Conservation (phyloP, 176 grass and related monocot genomes). For the Pontederia paniculata region DNA sequence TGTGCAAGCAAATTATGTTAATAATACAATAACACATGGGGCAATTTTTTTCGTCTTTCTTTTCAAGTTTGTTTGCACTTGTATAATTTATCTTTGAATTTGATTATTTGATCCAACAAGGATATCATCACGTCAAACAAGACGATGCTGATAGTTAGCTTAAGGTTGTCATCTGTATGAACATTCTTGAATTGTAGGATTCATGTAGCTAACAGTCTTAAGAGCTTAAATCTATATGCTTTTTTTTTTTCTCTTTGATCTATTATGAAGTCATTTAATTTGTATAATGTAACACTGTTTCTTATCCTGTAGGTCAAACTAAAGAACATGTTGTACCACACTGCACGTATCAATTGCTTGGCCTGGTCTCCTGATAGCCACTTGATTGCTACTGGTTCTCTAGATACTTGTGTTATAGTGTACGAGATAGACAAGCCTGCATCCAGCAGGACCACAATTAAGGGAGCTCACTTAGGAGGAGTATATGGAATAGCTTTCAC, state of each 20-base stretch:
- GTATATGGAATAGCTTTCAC: constrained; percentile 74
- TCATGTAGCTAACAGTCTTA: too few species aligned
- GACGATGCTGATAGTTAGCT: too few species aligned
- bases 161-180: too few species aligned
- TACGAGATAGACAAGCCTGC: constrained; percentile 80
- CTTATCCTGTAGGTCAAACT: constrained; percentile 49
- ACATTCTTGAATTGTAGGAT: too few species aligned
- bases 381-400: constrained; percentile 74
- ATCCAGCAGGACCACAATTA: constrained; percentile 60
- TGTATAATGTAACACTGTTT: too few species aligned
- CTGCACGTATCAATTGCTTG: constrained; percentile 75
- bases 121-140: too few species aligned
- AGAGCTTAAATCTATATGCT: not conserved
- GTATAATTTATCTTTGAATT: too few species aligned
- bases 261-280: not conserved
- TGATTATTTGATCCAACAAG: too few species aligned
- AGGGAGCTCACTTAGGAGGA: constrained; percentile 92
- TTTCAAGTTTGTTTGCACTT: too few species aligned
- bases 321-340: constrained; percentile 97
- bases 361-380: constrained; percentile 83
- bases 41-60: too few species aligned
- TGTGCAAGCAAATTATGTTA: too few species aligned
- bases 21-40: too few species aligned
- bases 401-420: constrained; percentile 81
- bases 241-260: constrained; percentile 1